These are phyloP conservation scores for Nemania diffusa DNA, from an alignment of 2,329 filamentous ascomycete species.

Conservation along the genomic window DNA sequence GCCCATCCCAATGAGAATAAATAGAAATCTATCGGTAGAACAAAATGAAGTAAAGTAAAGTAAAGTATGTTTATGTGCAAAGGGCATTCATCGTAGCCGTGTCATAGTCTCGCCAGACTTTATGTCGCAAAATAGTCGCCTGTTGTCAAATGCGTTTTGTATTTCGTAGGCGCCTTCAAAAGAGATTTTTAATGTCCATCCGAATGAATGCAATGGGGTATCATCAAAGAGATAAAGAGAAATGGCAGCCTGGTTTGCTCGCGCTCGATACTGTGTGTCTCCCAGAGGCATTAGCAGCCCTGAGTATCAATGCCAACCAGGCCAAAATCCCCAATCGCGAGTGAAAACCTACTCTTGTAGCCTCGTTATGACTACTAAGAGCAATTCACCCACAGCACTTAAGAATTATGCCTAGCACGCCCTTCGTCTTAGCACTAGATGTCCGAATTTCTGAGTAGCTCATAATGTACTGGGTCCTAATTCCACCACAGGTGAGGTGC, in stretches of 20 bases:
- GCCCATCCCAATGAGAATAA: background rate
- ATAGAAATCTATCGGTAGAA: background rate
- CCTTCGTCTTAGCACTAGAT: background rate
- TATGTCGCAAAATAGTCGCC: background rate
- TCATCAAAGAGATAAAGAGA: slow-evolving; percentile 27
- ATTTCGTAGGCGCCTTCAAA: slow-evolving; percentile 6
- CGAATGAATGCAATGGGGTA: slow-evolving; percentile 27
- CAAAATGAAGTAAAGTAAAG: background rate
- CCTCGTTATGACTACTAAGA: background rate
- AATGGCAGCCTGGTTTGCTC: slow-evolving; percentile 17
- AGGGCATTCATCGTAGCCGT: background rate
- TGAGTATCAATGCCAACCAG: background rate
- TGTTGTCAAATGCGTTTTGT: background rate
- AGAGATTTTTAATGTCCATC: slow-evolving; percentile 24
- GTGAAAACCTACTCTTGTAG: background rate
- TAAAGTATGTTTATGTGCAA: background rate
- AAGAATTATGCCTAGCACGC: background rate
- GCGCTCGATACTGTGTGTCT: slow-evolving; percentile 12
- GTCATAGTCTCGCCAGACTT: background rate
- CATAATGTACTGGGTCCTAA: slow-evolving; percentile 48
- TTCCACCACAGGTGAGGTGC: slow-evolving; percentile 49
- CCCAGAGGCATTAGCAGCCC: background rate
- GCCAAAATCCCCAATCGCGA: too few species aligned
- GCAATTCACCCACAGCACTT: background rate
- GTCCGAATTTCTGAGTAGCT: slow-evolving; percentile 4